Evolutionary conservation across 2,329 filamentous ascomycete genomes (phyloP), one percentile per base, ranked within the genome.

Genomic region (Boeremia exigua): DNA sequence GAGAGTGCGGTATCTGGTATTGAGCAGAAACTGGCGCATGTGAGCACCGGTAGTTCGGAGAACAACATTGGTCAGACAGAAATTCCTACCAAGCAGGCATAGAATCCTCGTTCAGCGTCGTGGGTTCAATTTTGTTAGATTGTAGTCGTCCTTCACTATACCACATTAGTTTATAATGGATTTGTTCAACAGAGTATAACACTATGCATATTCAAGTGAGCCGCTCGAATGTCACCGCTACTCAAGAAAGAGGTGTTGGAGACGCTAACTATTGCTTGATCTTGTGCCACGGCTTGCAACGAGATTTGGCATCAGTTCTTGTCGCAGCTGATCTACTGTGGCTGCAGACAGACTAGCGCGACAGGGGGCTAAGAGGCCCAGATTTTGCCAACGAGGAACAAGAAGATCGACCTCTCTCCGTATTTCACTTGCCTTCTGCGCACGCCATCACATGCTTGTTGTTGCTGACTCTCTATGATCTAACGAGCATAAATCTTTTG

Each of bases 1-100:
- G 91, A 97, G 75, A 92, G 88, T 66, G 94, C 92, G 2, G 86
- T 97, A 66, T 86, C 88, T 28, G 96, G 96, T 64, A 84, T 91
- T 0, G 85, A 91, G 75, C 44, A 53, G 8, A 68, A 63, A 33
- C 37, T 65, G 43, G 56, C 60, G 11, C 56, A 66, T n/a, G 54
- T 56, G 7, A 67, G 62, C 52, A 60, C 59, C 6, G 57, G 54
- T 17, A 61, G 62, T 38, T 62, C 59, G 5, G 46, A 56, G 29
- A 60, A 56, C 23, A 38, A 57, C 15, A 32, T 62, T 19, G 51
- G 53, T 0, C 29, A 54, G 7, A 25, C 60, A 3, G 56, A 67
- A 33, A 42, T 62, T 10, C 50, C 55, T 3, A 56, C 52, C 1
- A 68, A 68, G 45, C 56, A 61, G 3, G 59, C 56, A 3, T 66